A percentile compares a stretch with the other conserved stretches of the same genome.
Evolutionary conservation across 441 rosid species (phyloP).

Genomic region (Oxalis stricta): DNA sequence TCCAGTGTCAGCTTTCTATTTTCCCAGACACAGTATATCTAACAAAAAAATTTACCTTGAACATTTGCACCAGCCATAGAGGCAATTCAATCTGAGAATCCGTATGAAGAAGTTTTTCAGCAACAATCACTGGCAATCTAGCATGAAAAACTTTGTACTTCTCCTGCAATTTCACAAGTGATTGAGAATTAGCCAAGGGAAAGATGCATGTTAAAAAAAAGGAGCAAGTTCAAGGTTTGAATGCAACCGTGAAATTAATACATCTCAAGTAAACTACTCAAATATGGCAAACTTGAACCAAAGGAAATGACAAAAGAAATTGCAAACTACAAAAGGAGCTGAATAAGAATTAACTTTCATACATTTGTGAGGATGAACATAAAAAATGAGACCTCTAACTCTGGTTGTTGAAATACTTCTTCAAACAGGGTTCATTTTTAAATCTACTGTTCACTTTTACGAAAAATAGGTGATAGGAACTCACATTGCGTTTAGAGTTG

Average conservation of each 20-base stretch:
- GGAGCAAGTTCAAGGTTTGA: neutral
- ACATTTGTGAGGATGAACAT: neutral
- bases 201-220: neutral
- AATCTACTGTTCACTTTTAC: too few species aligned
- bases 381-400: neutral
- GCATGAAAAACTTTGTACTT: slow-evolving; percentile 61
- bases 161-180: slow-evolving; percentile 36
- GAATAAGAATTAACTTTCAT: neutral
- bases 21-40: neutral
- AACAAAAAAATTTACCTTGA: slow-evolving; percentile 53
- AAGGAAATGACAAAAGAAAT: neutral
- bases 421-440: too few species aligned
- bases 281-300: neutral
- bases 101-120: slow-evolving; percentile 74
- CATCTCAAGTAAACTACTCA: neutral
- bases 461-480: too few species aligned
- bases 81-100: slow-evolving; percentile 85
- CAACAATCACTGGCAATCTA: slow-evolving; percentile 76
- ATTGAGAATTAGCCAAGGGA: neutral
- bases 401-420: neutral
- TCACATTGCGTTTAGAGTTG: too few species aligned
- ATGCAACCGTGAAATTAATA: neutral
- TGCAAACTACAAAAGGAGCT: neutral
- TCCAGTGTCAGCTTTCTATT: too few species aligned
- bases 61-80: slow-evolving; percentile 85